phyloP scores from a whole-genome alignment of 2,329 filamentous ascomycete genomes.

The Orbilia quercus region DNA sequence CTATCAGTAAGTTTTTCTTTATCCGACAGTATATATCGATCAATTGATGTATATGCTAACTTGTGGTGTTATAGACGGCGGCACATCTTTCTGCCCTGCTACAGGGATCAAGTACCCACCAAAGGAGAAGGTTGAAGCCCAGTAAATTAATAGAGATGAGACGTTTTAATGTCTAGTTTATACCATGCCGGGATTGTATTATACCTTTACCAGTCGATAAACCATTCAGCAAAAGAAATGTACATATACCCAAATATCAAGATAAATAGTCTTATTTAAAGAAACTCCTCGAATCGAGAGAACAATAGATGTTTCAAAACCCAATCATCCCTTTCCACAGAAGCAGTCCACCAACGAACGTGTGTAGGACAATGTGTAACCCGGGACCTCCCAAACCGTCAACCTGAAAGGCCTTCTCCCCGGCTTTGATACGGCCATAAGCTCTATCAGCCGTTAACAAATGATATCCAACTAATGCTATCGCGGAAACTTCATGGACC shows the following conservation, averaged over 20 bases:
- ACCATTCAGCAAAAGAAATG: not conserved
- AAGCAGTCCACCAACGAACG: constrained; percentile 19
- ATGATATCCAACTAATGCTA: constrained; percentile 30
- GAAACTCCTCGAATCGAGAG: not conserved
- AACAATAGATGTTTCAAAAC: not conserved
- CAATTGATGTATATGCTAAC: constrained; percentile 6
- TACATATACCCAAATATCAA: constrained; percentile 2
- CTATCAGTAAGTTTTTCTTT: constrained; percentile 59
- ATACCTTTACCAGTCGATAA: not conserved
- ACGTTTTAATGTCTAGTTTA: constrained; percentile 8
- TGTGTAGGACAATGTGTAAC: constrained; percentile 23
- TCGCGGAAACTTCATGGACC: constrained; percentile 16
- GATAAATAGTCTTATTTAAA: not conserved
- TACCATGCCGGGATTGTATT: constrained; percentile 13
- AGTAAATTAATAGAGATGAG: not conserved
- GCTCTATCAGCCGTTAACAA: constrained; percentile 30
- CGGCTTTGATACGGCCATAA: constrained; percentile 15
- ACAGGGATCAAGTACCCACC: constrained; percentile 43
- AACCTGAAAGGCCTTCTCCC: not conserved
- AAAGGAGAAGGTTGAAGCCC: constrained; percentile 21
- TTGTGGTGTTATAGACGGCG: constrained; percentile 23
- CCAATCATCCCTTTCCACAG: constrained; percentile 11
- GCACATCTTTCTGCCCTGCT: constrained; percentile 42
- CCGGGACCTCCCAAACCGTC: constrained; percentile 39
- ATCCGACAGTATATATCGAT: too few relatives aligned